Percentiles rank a stretch among this genome's conserved stretches.
These are phyloP conservation scores for Avena insularis DNA, from an alignment of 176 grass and related monocot species.

Conservation along the genomic window DNA sequence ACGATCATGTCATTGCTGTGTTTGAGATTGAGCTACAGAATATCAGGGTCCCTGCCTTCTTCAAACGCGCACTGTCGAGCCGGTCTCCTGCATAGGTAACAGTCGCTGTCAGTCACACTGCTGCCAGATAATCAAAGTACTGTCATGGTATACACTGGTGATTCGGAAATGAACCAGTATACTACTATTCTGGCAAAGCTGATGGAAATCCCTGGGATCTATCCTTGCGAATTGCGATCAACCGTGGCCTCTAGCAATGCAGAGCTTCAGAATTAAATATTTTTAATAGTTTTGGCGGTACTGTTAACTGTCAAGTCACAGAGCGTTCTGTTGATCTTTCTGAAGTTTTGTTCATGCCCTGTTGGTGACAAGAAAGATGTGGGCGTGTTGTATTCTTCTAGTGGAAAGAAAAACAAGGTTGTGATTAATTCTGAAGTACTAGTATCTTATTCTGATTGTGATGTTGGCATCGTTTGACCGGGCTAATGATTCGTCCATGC, in stretches of 20 bases:
- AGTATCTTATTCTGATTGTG: background rate
- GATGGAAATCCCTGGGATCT: slow-evolving; percentile 12
- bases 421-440: background rate
- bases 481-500: background rate
- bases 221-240: background rate
- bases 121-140: background rate
- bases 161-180: slow-evolving; percentile 24
- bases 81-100: slow-evolving; percentile 44
- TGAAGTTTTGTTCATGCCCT: background rate
- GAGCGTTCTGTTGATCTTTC: background rate
- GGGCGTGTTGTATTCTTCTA: background rate
- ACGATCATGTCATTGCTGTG: too few species aligned
- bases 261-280: slow-evolving; percentile 4
- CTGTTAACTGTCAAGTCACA: background rate
- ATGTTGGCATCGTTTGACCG: background rate
- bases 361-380: background rate
- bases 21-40: slow-evolving; percentile 4
- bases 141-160: slow-evolving; percentile 14
- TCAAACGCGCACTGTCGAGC: background rate
- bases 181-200: slow-evolving; percentile 38
- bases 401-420: background rate
- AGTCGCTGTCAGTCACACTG: slow-evolving; percentile 42
- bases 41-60: background rate
- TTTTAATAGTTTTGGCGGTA: background rate
- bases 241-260: slow-evolving; percentile 8